These are phyloP conservation scores for Rhipidocladum racemiflorum DNA, from an alignment of 176 grass and related monocot genomes.

Conservation along the genomic window DNA sequence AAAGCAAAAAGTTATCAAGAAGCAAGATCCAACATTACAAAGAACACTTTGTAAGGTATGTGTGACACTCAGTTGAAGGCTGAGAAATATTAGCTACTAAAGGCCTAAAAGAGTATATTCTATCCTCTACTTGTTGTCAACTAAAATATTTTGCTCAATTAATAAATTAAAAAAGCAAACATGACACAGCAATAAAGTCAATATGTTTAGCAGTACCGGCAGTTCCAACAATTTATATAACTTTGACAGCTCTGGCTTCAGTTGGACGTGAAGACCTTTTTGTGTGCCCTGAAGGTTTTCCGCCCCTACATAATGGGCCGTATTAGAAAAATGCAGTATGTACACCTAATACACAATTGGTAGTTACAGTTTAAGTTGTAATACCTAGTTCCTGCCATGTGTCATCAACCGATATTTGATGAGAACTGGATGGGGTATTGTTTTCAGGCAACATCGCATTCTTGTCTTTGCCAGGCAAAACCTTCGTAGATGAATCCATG, in stretches of 20 bases:
- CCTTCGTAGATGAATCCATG: slow-evolving; percentile 34
- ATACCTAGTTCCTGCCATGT: slow-evolving; percentile 57
- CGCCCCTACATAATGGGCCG: slow-evolving; percentile 38
- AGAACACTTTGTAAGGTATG: neutral
- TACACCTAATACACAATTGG: slow-evolving; percentile 8
- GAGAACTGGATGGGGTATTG: slow-evolving; percentile 26
- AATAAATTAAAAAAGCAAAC: neutral
- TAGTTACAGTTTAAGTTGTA: slow-evolving; percentile 29
- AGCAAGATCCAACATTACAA: slow-evolving; percentile 13
- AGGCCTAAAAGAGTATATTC: neutral
- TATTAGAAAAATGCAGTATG: slow-evolving; percentile 26
- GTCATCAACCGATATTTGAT: slow-evolving; percentile 34
- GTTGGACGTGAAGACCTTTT: slow-evolving; percentile 55
- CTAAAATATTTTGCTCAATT: slow-evolving; percentile 13
- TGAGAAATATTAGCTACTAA: slow-evolving; percentile 23
- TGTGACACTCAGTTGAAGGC: neutral
- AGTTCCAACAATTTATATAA: slow-evolving; percentile 63
- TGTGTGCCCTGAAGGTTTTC: slow-evolving; percentile 58
- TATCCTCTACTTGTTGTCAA: neutral
- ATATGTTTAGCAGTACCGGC: slow-evolving; percentile 53
- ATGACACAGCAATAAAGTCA: slow-evolving; percentile 20
- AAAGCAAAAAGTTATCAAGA: slow-evolving; percentile 3
- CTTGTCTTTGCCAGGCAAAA: slow-evolving; percentile 36
- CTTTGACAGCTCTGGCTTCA: slow-evolving; percentile 64
- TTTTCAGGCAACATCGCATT: slow-evolving; percentile 31